These are phyloP conservation scores for Pyrenopolyporus hunteri DNA, from an alignment of 495 filamentous ascomycete species.

Conservation along the genomic window DNA sequence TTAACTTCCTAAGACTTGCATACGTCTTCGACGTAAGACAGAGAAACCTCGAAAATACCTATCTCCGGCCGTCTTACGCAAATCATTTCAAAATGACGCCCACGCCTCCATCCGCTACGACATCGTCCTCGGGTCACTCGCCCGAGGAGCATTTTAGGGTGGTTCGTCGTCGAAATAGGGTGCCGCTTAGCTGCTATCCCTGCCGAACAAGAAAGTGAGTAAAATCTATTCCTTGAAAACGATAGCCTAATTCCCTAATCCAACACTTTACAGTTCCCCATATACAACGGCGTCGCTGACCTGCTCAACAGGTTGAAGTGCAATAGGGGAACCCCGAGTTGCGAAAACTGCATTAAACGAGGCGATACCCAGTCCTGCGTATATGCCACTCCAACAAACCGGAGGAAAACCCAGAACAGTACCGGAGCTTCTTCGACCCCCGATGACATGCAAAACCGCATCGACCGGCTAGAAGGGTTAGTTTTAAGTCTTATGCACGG, in stretches of 20 bases:
- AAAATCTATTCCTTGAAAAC: conserved; percentile 22
- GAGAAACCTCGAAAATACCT: conserved; percentile 16
- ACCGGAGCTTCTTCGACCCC: conserved; percentile 65
- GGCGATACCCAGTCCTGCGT: conserved; percentile 83
- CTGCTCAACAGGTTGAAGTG: conserved; percentile 69
- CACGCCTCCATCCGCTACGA: conserved; percentile 86
- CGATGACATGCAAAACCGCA: conserved; percentile 99
- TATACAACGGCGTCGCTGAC: conserved; percentile 34
- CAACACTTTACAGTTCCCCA: conserved; percentile 29
- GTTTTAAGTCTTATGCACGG: conserved; percentile 97
- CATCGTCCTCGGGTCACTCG: conserved; percentile 75
- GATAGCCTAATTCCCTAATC: conserved; percentile 35
- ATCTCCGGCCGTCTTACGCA: conserved; percentile 11
- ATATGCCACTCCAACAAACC: conserved; percentile 79
- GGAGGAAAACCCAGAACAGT: conserved; percentile 74
- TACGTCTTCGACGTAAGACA: conserved; percentile 30
- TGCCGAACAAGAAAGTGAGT: conserved; percentile 94
- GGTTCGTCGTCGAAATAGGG: conserved; percentile 90
- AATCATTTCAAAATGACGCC: conserved; percentile 68
- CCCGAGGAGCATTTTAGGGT: conserved; percentile 88
- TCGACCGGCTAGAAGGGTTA: conserved; percentile 93
- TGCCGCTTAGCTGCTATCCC: conserved; percentile 92
- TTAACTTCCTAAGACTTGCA: conserved; percentile 38
- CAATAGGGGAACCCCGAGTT: conserved; percentile 82
- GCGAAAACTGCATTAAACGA: conserved; percentile 94